These are phyloP conservation scores for Penicillium odoratum DNA, from an alignment of 495 filamentous ascomycete genomes.

Conservation along the genomic window DNA sequence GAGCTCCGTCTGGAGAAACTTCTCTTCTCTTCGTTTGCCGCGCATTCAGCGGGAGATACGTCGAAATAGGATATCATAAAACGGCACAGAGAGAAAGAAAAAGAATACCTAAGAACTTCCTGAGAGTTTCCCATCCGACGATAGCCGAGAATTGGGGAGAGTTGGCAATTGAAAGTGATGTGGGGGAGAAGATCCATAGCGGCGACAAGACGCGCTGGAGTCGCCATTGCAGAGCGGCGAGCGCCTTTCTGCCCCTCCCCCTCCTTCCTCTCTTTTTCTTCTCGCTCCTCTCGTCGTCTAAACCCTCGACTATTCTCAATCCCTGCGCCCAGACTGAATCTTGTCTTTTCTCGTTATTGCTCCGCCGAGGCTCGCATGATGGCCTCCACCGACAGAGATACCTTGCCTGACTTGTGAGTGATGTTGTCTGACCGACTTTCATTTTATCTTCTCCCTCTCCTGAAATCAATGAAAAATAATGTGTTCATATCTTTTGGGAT, in stretches of 20 bases:
- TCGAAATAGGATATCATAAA: neutral
- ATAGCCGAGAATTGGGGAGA: slow-evolving; percentile 26
- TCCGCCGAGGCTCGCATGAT: slow-evolving; percentile 46
- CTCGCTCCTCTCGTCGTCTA: slow-evolving; percentile 25
- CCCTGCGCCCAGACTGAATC: slow-evolving; percentile 14
- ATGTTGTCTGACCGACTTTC: slow-evolving; percentile 1
- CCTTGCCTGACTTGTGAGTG: slow-evolving; percentile 52
- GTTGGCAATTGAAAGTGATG: slow-evolving; percentile 27
- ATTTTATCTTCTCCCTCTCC: neutral
- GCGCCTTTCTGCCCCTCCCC: slow-evolving; percentile 26
- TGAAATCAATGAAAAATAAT: neutral
- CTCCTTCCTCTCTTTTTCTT: slow-evolving; percentile 24
- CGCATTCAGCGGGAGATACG: neutral
- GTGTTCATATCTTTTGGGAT: neutral
- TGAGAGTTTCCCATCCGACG: slow-evolving; percentile 13
- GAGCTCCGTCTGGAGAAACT: slow-evolving; percentile 26
- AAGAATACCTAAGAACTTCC: neutral
- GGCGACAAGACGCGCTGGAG: slow-evolving; percentile 33
- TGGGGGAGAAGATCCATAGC: slow-evolving; percentile 43
- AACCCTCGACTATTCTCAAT: slow-evolving; percentile 22
- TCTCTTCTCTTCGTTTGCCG: slow-evolving; percentile 6
- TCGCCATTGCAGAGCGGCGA: slow-evolving; percentile 25
- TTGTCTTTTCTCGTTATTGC: slow-evolving; percentile 30
- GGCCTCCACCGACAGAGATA: slow-evolving; percentile 51
- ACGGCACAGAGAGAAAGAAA: neutral